Conservation (phyloP, 208 protist species). For the Crithidia acanthocephali region DNA sequence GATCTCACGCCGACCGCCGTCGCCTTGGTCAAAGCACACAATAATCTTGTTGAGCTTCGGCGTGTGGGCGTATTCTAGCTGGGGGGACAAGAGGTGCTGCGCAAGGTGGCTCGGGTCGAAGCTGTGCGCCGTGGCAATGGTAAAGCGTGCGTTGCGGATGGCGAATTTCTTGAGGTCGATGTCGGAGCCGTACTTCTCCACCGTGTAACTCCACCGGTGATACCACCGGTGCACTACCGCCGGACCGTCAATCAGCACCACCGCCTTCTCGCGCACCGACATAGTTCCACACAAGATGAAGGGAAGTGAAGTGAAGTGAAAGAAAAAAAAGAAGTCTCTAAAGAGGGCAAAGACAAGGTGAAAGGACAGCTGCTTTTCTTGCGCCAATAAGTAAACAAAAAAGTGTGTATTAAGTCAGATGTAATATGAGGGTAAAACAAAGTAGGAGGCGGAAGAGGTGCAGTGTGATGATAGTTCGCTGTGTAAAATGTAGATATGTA, state of each 20-base stretch:
- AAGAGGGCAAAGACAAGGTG: conserved; percentile 5
- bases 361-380: not conserved
- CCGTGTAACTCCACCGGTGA: conserved; percentile 83
- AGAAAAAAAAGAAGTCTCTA: conserved; percentile 15
- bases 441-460: not conserved
- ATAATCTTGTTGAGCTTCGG: conserved; percentile 90
- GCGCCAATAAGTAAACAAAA: no score
- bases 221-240: conserved; percentile 91
- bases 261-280: conserved; percentile 61
- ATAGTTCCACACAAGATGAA: conserved; percentile 27
- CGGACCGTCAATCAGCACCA: conserved; percentile 88
- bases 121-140: conserved; percentile 83
- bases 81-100: conserved; percentile 86
- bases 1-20: conserved; percentile 80
- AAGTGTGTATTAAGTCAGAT: not conserved
- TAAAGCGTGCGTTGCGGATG: conserved; percentile 80
- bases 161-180: conserved; percentile 82
- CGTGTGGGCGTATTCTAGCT: conserved; percentile 86
- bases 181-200: conserved; percentile 42
- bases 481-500: not conserved
- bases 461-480: not conserved
- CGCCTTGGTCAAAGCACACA: conserved; percentile 90
- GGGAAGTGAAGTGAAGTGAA: not conserved
- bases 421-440: not conserved
- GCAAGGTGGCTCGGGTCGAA: conserved; percentile 87